phyloP scores from a whole-genome alignment of 345 rosid species.

The Salix brachista region DNA sequence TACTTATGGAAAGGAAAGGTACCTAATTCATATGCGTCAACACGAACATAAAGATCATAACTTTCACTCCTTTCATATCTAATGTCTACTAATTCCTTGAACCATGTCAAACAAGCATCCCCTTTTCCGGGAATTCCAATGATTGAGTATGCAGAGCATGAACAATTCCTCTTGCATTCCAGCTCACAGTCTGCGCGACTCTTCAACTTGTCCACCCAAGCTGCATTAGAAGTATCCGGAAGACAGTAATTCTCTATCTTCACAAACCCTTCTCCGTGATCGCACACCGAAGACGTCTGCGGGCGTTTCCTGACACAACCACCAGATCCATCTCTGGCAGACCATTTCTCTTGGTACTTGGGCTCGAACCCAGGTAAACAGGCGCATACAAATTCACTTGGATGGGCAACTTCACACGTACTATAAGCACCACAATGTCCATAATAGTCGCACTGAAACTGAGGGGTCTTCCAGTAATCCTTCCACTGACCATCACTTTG shows the following conservation, averaged over 20 bases:
- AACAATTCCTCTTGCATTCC: too few species aligned
- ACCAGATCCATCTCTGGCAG: not conserved
- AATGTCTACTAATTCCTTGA: too few species aligned
- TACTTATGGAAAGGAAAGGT: too few species aligned
- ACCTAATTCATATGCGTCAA: too few species aligned
- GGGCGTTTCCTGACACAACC: slow-evolving; percentile 5
- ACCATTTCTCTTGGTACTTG: slow-evolving; percentile 1
- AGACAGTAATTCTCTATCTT: not conserved
- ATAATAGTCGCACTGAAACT: slow-evolving; percentile 1
- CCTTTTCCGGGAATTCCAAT: too few species aligned
- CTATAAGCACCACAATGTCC: slow-evolving; percentile 13
- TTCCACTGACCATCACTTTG: not conserved
- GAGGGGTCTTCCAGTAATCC: not conserved
- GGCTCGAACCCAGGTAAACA: slow-evolving; percentile 10
- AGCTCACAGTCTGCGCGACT: too few species aligned
- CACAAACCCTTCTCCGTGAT: not conserved
- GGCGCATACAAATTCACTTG: not conserved
- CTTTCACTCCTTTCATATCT: too few species aligned
- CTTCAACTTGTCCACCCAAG: not conserved
- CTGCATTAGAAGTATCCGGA: not conserved
- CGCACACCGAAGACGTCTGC: not conserved
- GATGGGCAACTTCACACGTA: not conserved
- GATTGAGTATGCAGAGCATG: too few species aligned
- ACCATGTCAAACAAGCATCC: too few species aligned
- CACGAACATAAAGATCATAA: too few species aligned